Conservation (phyloP, 371 early-diverging fungal genomes). For the Mortierella sp. region DNA sequence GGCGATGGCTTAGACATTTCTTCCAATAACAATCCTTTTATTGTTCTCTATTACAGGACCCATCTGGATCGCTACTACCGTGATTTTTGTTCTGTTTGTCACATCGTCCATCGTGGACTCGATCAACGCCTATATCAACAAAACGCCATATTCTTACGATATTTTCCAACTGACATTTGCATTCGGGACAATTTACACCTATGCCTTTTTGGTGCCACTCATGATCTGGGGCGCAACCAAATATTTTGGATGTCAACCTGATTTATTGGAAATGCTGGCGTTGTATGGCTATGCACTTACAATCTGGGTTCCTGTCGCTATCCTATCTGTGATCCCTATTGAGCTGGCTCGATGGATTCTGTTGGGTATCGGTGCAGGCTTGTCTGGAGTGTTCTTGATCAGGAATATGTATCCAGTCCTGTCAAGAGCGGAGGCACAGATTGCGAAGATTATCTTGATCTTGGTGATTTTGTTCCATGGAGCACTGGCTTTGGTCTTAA, state of each 20-base stretch:
- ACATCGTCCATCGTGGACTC: conserved; percentile 90
- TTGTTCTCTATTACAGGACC: conserved; percentile 71
- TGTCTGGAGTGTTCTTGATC: conserved; percentile 43
- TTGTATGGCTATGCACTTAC: conserved; percentile 93
- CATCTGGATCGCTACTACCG: conserved; percentile 96
- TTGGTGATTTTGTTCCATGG: conserved; percentile 79
- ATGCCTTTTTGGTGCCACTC: conserved; percentile 77
- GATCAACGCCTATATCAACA: conserved; percentile 79
- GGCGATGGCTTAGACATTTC: too few species aligned
- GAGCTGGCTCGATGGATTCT: conserved; percentile 50
- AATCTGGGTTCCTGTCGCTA: conserved; percentile 94
- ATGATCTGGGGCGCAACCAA: conserved; percentile 85
- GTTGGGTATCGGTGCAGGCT: conserved; percentile 29
- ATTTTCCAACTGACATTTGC: conserved; percentile 87
- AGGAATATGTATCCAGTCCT: conserved; percentile 76
- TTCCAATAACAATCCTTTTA: neutral
- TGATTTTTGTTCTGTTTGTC: conserved; percentile 92
- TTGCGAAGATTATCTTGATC: conserved; percentile 74
- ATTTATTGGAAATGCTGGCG: conserved; percentile 85
- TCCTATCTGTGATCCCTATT: conserved; percentile 58
- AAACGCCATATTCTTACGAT: conserved; percentile 74
- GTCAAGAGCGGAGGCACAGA: conserved; percentile 70
- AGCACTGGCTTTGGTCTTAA: conserved; percentile 83
- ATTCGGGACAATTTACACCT: conserved; percentile 83
- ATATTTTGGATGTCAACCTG: conserved; percentile 86